A percentile compares a stretch with the other conserved stretches of the same genome.
These are phyloP conservation scores for Citeromyces siamensis DNA, from an alignment of 1,139 yeast species.

Conservation along the genomic window DNA sequence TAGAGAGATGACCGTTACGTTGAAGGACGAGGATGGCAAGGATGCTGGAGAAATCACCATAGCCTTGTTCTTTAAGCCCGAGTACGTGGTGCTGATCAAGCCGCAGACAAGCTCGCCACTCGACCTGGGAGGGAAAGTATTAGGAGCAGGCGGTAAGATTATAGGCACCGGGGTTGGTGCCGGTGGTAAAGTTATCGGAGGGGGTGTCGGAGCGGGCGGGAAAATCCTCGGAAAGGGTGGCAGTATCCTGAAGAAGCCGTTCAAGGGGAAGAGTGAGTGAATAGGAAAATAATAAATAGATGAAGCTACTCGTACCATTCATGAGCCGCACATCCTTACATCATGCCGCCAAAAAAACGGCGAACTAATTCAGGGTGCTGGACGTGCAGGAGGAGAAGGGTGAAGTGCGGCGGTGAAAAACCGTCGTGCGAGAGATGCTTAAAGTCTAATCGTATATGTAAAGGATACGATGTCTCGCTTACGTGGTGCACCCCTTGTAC, in stretches of 20 bases:
- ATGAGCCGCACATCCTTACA: neutral
- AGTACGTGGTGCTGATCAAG: constrained; percentile 40
- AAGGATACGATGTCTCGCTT: constrained; percentile 72
- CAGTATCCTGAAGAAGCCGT: neutral
- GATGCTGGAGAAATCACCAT: constrained; percentile 55
- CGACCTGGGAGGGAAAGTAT: constrained; percentile 25
- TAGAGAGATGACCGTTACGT: constrained; percentile 37
- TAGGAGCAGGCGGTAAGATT: constrained; percentile 11
- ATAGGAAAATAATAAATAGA: neutral
- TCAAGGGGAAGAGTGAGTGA: neutral
- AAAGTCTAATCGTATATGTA: constrained; percentile 45
- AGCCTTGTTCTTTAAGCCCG: constrained; percentile 55
- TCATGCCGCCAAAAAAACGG: constrained; percentile 15
- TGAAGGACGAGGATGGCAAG: constrained; percentile 42
- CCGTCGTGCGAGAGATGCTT: constrained; percentile 31
- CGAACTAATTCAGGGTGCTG: constrained; percentile 40
- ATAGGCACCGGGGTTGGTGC: constrained; percentile 9
- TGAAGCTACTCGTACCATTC: neutral
- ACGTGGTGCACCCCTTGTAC: constrained; percentile 49
- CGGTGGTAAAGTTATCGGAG: constrained; percentile 8
- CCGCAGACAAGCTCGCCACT: constrained; percentile 27
- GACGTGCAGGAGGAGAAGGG: constrained; percentile 37
- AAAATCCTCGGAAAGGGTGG: neutral
- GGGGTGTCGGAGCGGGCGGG: constrained; percentile 3
- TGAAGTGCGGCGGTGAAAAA: constrained; percentile 32